Conservation (phyloP, 441 rosid species). For the Bruguiera hainesii region DNA sequence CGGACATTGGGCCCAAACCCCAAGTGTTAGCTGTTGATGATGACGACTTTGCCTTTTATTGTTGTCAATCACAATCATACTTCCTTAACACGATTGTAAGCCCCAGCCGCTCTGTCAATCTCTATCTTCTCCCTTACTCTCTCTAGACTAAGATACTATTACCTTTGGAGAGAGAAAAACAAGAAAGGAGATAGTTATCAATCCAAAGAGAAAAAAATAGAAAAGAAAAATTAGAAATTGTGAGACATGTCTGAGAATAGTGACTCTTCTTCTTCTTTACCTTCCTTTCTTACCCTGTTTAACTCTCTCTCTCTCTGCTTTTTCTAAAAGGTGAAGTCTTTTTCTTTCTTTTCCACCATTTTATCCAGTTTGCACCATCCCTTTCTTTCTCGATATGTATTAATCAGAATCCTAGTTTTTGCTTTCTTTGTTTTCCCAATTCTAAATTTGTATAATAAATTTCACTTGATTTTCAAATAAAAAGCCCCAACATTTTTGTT, state of each 20-base stretch:
- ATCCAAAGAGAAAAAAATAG: neutral
- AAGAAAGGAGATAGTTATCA: neutral
- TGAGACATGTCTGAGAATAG: slow-evolving; percentile 15
- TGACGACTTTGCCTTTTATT: too few species aligned
- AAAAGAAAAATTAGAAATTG: neutral
- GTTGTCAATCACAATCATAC: too few species aligned
- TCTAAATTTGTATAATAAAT: neutral
- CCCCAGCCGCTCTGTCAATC: neutral
- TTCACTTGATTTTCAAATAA: neutral
- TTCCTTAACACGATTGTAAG: too few species aligned
- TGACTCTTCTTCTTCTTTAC: slow-evolving; percentile 3
- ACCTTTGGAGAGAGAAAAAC: neutral
- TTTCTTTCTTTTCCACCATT: neutral
- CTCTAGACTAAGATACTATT: neutral
- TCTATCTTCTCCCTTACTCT: neutral
- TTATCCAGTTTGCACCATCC: neutral
- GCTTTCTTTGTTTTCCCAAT: neutral
- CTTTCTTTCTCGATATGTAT: neutral
- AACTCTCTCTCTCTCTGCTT: slow-evolving; percentile 10
- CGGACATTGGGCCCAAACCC: too few species aligned
- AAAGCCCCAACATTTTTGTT: slow-evolving; percentile 8
- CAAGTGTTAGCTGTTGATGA: too few species aligned
- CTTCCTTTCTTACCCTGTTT: slow-evolving; percentile 9
- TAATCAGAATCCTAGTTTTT: neutral
- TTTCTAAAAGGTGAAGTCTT: slow-evolving; percentile 27